Percentiles rank a stretch among this genome's conserved stretches.
phyloP scores from a whole-genome alignment of 768 basidiomycete genomes.

The Stropharia rugosoannulata region DNA sequence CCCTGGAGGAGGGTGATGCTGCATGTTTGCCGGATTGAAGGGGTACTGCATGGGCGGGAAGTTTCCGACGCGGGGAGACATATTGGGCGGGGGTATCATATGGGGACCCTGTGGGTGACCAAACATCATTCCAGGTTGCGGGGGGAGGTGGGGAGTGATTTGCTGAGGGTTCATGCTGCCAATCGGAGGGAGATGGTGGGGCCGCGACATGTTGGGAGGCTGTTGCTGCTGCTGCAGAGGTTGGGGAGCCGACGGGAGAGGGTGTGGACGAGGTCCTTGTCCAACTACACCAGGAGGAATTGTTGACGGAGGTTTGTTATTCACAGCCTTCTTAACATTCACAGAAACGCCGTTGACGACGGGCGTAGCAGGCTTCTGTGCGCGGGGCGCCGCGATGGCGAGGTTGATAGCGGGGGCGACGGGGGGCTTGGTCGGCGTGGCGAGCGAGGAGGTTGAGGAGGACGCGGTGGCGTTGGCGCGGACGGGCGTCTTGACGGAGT shows the following conservation, averaged over 20 bases:
- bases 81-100: slow-evolving; percentile 38
- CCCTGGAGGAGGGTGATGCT: slow-evolving; percentile 31
- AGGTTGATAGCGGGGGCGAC: slow-evolving; percentile 40
- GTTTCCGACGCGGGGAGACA: slow-evolving; percentile 56
- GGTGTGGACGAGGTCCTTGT: slow-evolving; percentile 33
- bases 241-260: slow-evolving; percentile 30
- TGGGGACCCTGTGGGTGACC: slow-evolving; percentile 25
- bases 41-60: slow-evolving; percentile 52
- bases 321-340: slow-evolving; percentile 60
- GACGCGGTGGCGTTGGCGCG: slow-evolving; percentile 50
- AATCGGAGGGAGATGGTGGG: slow-evolving; percentile 44
- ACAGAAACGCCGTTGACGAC: slow-evolving; percentile 24
- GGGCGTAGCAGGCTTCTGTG: slow-evolving; percentile 37
- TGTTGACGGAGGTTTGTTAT: slow-evolving; percentile 27
- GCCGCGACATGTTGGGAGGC: slow-evolving; percentile 38
- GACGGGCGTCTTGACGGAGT: slow-evolving; percentile 36
- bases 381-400: slow-evolving; percentile 30
- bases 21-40: slow-evolving; percentile 48
- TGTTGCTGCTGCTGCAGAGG: slow-evolving; percentile 33
- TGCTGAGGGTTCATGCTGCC: slow-evolving; percentile 42
- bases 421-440: slow-evolving; percentile 20
- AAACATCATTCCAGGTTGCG: slow-evolving; percentile 49
- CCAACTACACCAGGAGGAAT: slow-evolving; percentile 26
- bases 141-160: slow-evolving; percentile 39
- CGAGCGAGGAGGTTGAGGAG: slow-evolving; percentile 30